Conservation (phyloP, 441 rosid species). For the Geranium incanum region DNA sequence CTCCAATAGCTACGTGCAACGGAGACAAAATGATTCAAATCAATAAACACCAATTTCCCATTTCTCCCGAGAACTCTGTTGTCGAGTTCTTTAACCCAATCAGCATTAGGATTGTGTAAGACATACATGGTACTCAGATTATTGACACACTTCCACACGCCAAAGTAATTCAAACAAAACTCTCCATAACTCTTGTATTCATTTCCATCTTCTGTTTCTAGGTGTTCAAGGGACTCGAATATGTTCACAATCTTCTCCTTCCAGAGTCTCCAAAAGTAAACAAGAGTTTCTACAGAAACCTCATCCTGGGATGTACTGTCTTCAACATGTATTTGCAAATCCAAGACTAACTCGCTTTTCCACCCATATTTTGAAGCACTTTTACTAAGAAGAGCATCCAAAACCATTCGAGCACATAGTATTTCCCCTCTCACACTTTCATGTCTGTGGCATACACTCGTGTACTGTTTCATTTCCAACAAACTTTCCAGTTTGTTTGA, state of each 20-base stretch:
- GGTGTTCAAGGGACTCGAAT: constrained; percentile 22
- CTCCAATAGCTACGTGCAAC: constrained; percentile 36
- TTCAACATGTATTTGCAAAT: constrained; percentile 22
- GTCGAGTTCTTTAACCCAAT: constrained; percentile 28
- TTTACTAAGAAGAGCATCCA: constrained; percentile 32
- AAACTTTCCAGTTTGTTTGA: constrained; percentile 20
- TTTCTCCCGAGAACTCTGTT: constrained; percentile 6
- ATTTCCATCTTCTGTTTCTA: constrained; percentile 13
- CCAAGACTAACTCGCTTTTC: constrained; percentile 28
- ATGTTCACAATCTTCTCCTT: constrained; percentile 30
- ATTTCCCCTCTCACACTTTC: constrained; percentile 34
- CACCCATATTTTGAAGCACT: constrained; percentile 21
- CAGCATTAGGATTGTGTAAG: constrained; percentile 29
- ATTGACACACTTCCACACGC: constrained; percentile 25
- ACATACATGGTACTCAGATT: constrained; percentile 20
- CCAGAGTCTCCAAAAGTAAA: constrained; percentile 38
- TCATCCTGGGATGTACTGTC: constrained; percentile 10
- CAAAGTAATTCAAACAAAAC: constrained; percentile 45
- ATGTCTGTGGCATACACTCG: constrained; percentile 25
- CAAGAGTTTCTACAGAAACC: constrained; percentile 29
- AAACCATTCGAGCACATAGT: constrained; percentile 31
- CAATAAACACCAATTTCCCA: constrained; percentile 20
- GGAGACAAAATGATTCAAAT: constrained; percentile 26
- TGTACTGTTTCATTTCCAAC: constrained; percentile 21
- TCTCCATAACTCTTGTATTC: constrained; percentile 24